These are phyloP conservation scores for Rosa multiflora DNA, from an alignment of 306 rosid genomes.

Conservation along the genomic window DNA sequence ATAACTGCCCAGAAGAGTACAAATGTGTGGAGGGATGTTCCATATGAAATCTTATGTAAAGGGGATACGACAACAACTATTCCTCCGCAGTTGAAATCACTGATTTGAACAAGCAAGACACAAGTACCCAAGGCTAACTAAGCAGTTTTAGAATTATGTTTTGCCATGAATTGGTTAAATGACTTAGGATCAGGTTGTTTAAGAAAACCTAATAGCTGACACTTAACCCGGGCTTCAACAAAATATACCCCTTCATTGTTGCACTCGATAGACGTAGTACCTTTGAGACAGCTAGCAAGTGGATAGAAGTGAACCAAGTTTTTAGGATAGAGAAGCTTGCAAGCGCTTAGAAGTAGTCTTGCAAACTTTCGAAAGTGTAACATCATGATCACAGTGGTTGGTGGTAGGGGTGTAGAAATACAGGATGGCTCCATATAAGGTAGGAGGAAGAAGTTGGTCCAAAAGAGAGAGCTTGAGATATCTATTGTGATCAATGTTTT, in stretches of 20 bases:
- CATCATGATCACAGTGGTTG: background rate
- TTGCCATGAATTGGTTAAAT: too few species aligned
- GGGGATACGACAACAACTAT: background rate
- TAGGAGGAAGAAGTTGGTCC: background rate
- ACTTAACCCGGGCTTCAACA: background rate
- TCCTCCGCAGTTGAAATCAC: background rate
- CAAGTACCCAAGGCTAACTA: background rate
- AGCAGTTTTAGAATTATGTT: background rate
- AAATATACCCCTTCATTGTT: constrained; percentile 5
- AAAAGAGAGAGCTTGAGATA: background rate
- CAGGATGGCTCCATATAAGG: background rate
- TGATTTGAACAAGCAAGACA: background rate
- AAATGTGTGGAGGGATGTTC: background rate
- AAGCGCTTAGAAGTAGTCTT: background rate
- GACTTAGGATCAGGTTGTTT: background rate
- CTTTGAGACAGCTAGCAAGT: background rate
- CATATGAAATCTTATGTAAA: background rate
- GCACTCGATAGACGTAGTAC: background rate
- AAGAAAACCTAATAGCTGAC: background rate
- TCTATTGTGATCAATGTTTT: background rate
- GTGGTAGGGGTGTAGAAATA: background rate
- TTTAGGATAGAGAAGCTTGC: background rate
- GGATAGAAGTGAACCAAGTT: background rate
- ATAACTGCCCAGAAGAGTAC: background rate
- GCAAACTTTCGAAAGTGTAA: background rate